Base-by-base conservation (phyloP, 1,139 yeast species). In the Yueomyces sp. region DNA sequence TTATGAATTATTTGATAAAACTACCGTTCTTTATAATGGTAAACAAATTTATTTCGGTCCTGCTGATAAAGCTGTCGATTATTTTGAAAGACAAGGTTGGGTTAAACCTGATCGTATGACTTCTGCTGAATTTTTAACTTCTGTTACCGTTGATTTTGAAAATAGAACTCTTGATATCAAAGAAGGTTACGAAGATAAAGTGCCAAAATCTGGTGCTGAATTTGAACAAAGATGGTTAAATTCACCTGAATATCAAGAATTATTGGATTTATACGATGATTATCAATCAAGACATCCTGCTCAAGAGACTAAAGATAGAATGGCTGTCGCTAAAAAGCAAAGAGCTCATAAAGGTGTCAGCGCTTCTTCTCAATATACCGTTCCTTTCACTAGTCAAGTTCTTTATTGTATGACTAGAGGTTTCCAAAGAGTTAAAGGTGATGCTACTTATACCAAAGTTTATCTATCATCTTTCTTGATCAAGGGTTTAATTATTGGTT, bases 41-140 rank as follows among this genome's bases (percentile, higher is more conserved):
- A 66, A 64, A 47, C 83, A 78, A 57, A 66, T 78, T 37, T 78
- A 66, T 53, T 78, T 68, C 51, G 85, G 85, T 28, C 75, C 76
- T 4, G 71, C 74, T 27, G 57, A 54, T 26, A 62, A 67, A 44
- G 84, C 82, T 29, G 73, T 72, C 49, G 65, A 57, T 3, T 78
- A 70, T 55, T 78, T 78, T 54, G 72, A 69, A 54, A 62, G 65
- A 28, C 75, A 78, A 81, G 85, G 85, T 33, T 78, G 66, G 64
- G 56, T 64, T 39, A 74, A 78, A 52, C 83, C 81, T 36, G 62
- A 71, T 33, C 69, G 84, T 59, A 79, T 75, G 66, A 72, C 81
- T 4, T 75, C 83, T 26, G 76, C 81, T 9, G 84, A 78, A 52
- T 79, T 77, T 48, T 67, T 79, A 59, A 78, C 84, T n/a, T 72